Evolutionary conservation across 1,139 yeast genomes (phyloP).

Genomic region (Williopsis jadinii): DNA sequence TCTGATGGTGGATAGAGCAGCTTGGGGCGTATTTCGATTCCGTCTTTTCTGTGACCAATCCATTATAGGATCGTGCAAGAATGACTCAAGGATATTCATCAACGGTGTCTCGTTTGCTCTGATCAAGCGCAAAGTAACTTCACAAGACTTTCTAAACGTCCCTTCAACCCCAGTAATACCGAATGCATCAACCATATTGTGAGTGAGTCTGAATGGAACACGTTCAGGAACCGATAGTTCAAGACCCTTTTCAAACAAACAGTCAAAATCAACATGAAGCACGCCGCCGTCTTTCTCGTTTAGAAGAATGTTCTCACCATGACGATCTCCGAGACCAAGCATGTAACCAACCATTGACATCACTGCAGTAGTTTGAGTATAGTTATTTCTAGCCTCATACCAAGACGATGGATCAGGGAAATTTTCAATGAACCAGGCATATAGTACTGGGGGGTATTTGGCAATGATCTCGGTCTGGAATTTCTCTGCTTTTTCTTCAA

Average conservation of each 20-base stretch:
- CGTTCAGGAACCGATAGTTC: conserved; percentile 61
- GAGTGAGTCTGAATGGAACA: conserved; percentile 90
- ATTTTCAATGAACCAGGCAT: conserved; percentile 81
- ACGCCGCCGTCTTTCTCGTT: conserved; percentile 71
- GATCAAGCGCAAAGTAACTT: conserved; percentile 68
- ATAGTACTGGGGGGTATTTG: conserved; percentile 68
- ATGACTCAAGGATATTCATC: conserved; percentile 88
- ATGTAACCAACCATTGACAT: conserved; percentile 97
- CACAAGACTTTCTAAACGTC: conserved; percentile 76
- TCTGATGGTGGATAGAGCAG: conserved; percentile 68
- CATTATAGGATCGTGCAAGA: conserved; percentile 85
- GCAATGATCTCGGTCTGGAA: conserved; percentile 24
- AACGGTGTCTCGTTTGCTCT: conserved; percentile 80
- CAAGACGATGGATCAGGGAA: conserved; percentile 88
- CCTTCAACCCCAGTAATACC: conserved; percentile 93
- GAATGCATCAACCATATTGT: conserved; percentile 83
- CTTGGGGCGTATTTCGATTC: conserved; percentile 40
- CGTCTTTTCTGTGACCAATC: conserved; percentile 45
- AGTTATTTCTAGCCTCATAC: conserved; percentile 73
- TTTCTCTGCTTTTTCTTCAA: conserved; percentile 22
- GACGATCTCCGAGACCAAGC: conserved; percentile 89
- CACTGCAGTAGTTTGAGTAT: conserved; percentile 79
- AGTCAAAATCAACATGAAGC: conserved; percentile 93
- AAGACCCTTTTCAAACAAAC: conserved; percentile 78
- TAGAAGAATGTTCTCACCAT: conserved; percentile 82